These are phyloP conservation scores for Magnaporthiopsis incrustans DNA, from an alignment of 2,329 filamentous ascomycete species.

Conservation along the genomic window DNA sequence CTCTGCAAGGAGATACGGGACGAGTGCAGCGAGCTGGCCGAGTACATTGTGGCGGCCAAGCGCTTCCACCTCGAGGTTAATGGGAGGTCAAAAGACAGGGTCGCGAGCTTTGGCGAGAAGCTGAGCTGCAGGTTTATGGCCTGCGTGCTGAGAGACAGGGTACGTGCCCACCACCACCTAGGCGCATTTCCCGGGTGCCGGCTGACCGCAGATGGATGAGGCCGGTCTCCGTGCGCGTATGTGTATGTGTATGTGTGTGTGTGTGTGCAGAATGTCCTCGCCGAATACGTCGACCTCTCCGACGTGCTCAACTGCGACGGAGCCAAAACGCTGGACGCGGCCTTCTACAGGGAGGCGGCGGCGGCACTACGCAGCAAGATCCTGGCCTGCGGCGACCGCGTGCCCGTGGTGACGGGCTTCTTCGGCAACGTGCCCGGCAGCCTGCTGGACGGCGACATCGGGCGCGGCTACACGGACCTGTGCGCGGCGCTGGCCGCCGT, in stretches of 20 bases:
- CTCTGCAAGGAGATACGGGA: conserved; percentile 61
- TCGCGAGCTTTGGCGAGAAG: conserved; percentile 94
- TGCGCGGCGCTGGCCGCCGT: conserved; percentile 90
- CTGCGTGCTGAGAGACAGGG: conserved; percentile 68
- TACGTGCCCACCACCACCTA: conserved; percentile 21
- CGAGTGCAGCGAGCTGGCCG: conserved; percentile 74
- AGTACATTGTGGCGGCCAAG: conserved; percentile 59
- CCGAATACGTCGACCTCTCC: conserved; percentile 84
- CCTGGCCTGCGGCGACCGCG: conserved; percentile 53
- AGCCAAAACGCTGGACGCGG: conserved; percentile 50
- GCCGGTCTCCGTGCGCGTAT: too few relatives aligned
- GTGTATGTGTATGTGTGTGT: neutral
- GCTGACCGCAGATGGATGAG: conserved; percentile 18
- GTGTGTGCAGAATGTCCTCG: conserved; percentile 56
- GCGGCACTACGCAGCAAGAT: conserved; percentile 56
- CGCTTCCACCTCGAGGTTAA: conserved; percentile 69
- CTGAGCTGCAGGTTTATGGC: conserved; percentile 90
- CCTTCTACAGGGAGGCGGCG: conserved; percentile 62
- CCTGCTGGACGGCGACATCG: conserved; percentile 79
- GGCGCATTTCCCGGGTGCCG: neutral
- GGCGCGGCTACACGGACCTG: conserved; percentile 92
- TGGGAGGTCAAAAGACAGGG: conserved; percentile 71
- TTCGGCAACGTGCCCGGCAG: conserved; percentile 91
- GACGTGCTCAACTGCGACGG: conserved; percentile 67
- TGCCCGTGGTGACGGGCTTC: conserved; percentile 83